phyloP scores from a whole-genome alignment of 192 early-diverging fungal genomes.

The Coemansia sp. region DNA sequence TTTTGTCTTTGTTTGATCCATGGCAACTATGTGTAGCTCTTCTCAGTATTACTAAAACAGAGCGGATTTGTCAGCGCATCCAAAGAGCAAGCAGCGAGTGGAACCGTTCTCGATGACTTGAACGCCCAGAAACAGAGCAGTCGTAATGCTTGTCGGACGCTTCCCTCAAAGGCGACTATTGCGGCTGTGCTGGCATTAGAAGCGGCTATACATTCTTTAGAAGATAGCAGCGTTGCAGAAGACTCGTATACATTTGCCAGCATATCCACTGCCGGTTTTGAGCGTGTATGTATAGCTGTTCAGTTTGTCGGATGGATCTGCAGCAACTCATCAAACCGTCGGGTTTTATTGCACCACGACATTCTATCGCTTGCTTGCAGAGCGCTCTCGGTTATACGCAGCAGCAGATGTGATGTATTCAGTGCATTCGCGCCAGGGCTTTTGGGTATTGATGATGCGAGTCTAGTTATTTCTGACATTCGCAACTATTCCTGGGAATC shows the following conservation, averaged over 20 bases:
- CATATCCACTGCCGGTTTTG: background rate
- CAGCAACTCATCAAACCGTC: constrained; percentile 15
- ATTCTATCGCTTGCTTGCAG: constrained; percentile 2
- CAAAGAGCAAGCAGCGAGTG: background rate
- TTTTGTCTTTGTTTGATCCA: background rate
- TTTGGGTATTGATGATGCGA: background rate
- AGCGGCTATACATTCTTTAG: background rate
- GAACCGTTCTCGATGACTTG: background rate
- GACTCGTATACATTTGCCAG: background rate
- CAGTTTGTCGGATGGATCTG: constrained; percentile 23
- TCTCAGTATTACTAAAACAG: background rate
- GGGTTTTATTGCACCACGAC: constrained; percentile 33
- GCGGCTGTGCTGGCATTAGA: constrained; percentile 7
- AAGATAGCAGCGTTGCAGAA: background rate
- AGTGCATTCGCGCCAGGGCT: constrained; percentile 1
- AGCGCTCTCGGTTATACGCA: constrained; percentile 16
- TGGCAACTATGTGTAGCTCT: background rate
- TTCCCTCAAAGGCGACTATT: constrained; percentile 17
- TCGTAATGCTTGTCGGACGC: background rate
- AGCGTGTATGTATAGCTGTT: constrained; percentile 16
- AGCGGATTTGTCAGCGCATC: background rate
- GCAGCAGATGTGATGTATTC: constrained; percentile 13
- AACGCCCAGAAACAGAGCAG: background rate
- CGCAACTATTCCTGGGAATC: constrained; percentile 26
- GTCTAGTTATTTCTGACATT: constrained; percentile 15